Evolutionary conservation across 208 protist species (phyloP).

Genomic region (Tritrichomonas musculus): DNA sequence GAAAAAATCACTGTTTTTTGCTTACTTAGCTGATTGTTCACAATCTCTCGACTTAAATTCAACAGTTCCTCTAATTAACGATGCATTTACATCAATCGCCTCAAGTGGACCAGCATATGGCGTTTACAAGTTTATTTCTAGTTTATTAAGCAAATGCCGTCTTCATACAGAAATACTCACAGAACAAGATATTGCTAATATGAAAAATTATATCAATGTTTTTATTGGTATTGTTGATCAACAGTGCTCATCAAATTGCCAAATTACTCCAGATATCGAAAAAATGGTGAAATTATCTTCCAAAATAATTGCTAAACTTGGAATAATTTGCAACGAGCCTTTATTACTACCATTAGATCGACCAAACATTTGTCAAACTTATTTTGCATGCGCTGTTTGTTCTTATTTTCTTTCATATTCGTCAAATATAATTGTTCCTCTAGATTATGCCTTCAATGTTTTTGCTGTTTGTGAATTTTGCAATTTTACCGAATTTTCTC

Average conservation of each 20-base stretch:
- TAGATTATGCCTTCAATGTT: no score
- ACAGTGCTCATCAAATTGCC: background rate
- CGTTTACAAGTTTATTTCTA: background rate
- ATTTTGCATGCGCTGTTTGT: no score
- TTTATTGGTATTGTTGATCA: background rate
- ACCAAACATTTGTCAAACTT: no score
- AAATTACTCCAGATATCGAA: background rate
- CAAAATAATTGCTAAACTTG: background rate
- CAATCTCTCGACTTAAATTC: background rate
- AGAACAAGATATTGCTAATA: background rate
- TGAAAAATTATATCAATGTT: background rate
- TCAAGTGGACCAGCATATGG: background rate
- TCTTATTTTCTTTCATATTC: no score
- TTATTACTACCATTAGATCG: no score
- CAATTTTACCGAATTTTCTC: no score
- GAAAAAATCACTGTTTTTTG: background rate
- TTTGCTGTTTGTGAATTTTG: no score
- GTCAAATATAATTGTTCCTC: no score
- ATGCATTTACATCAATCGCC: background rate
- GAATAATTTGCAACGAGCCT: background rate
- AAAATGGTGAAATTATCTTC: background rate
- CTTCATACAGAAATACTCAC: background rate
- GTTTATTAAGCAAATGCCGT: background rate
- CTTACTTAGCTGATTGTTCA: background rate
- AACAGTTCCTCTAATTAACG: background rate